Base-by-base conservation (phyloP, 768 basidiomycete species). In the Clathrus columnatus region DNA sequence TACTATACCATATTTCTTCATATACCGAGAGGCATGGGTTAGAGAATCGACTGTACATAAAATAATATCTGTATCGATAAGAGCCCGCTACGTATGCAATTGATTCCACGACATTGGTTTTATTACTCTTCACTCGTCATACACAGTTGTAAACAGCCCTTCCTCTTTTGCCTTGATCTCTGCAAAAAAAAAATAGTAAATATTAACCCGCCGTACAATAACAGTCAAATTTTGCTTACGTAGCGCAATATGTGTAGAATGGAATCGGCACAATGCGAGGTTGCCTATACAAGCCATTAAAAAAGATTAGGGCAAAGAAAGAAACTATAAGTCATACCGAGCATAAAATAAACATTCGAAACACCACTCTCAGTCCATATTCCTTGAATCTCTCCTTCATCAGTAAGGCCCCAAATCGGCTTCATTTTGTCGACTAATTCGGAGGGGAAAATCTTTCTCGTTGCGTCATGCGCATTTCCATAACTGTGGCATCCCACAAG, bases 201-300 rank as follows among this genome's bases (percentile, higher is more conserved):
- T 20, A 20, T n/a, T 16, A 50, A n/a, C n/a, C n/a, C n/a, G n/a
- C n/a, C n/a, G n/a, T n/a, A n/a, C n/a, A n/a, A n/a, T n/a, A n/a
- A n/a, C n/a, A n/a, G n/a, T n/a, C n/a, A 10, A 20, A 48, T 24
- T 27, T 4, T 4, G 78, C 83, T 63, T 62, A 85, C 82, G 82
- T 47, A 85, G 70, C 0, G 82, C 83, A 32, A 85, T 50, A 61
- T 81, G 81, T 56, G 78, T 84, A 5, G 85, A 85, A 65, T 83
- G 75, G 74, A 85, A 85, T 0, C 85, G 73, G 56, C 77, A 79
- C 59, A 80, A 59, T 0, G 80, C 80, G 7, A 87, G 64, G 61
- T 83, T 83, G 11, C 80, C 77, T 78, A 55, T 16, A 32, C 28
- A 5, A 20, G 18, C 14, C n/a, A n/a, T n/a, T n/a, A n/a, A 45